phyloP scores from a whole-genome alignment of 352 stramenopile genomes.

The Pythium sp. region DNA sequence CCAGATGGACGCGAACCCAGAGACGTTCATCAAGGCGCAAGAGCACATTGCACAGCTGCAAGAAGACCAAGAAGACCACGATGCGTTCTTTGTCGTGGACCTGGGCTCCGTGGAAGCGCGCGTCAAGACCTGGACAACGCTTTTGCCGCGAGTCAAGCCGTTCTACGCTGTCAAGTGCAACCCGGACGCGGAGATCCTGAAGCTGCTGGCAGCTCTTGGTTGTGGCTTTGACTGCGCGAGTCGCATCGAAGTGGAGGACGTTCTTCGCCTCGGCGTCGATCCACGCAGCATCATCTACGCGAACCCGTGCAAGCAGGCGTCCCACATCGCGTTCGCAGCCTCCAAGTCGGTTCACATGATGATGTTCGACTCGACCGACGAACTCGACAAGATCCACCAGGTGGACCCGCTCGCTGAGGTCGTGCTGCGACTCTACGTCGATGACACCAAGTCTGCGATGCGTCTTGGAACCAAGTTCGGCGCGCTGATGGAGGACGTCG shows the following conservation, averaged over 20 bases:
- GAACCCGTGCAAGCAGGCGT: slow-evolving; percentile 93
- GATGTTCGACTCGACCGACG: slow-evolving; percentile 93
- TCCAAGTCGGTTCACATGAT: slow-evolving; percentile 80
- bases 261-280: slow-evolving; percentile 61
- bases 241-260: slow-evolving; percentile 82
- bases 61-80: slow-evolving; percentile 25
- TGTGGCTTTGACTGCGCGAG: slow-evolving; percentile 93
- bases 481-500: slow-evolving; percentile 89
- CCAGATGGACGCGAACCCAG: slow-evolving; percentile 12
- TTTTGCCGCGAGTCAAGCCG: slow-evolving; percentile 80
- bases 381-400: slow-evolving; percentile 91
- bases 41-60: slow-evolving; percentile 26
- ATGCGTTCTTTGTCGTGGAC: slow-evolving; percentile 90
- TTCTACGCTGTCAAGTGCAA: slow-evolving; percentile 98
- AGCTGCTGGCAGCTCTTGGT: slow-evolving; percentile 59
- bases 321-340: slow-evolving; percentile 86
- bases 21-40: slow-evolving; percentile 19
- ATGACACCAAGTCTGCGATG: slow-evolving; percentile 90
- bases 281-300: slow-evolving; percentile 91
- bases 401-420: slow-evolving; percentile 84
- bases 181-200: slow-evolving; percentile 74
- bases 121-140: slow-evolving; percentile 68
- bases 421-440: slow-evolving; percentile 89
- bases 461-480: slow-evolving; percentile 94
- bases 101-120: slow-evolving; percentile 71